phyloP scores from a whole-genome alignment of 1,139 yeast genomes.

The Nakaseomyces delphensis region DNA sequence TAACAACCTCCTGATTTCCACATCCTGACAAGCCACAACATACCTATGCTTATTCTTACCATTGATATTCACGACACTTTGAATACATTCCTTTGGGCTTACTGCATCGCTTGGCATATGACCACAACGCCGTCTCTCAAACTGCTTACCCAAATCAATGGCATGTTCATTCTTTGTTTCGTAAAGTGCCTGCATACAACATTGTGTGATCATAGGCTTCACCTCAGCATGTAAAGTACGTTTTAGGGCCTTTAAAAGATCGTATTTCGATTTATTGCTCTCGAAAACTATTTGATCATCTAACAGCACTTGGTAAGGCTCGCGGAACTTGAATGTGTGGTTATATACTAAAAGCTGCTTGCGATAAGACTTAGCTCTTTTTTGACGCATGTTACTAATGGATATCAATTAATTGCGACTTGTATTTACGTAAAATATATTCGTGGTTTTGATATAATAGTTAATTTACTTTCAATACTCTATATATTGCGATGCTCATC shows the following conservation, averaged over 20 bases:
- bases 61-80: constrained; percentile 57
- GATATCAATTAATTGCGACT: neutral
- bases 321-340: constrained; percentile 83
- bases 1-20: constrained; percentile 54
- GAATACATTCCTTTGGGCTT: constrained; percentile 68
- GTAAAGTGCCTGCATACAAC: constrained; percentile 84
- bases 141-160: constrained; percentile 67
- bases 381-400: constrained; percentile 67
- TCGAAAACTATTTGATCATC: constrained; percentile 71
- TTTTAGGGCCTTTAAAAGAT: constrained; percentile 65
- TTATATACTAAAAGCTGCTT: constrained; percentile 82
- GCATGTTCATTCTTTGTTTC: constrained; percentile 61
- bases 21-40: constrained; percentile 76
- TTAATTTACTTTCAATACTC: neutral
- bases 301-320: constrained; percentile 82
- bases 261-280: constrained; percentile 59
- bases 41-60: constrained; percentile 86
- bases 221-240: constrained; percentile 79
- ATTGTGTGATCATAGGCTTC: constrained; percentile 94
- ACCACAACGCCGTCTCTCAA: constrained; percentile 71
- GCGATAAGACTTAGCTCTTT: constrained; percentile 87
- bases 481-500: neutral
- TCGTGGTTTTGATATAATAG: neutral
- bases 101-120: constrained; percentile 54
- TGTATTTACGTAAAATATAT: neutral